phyloP scores from a whole-genome alignment of 2,329 filamentous ascomycete genomes.

The Monosporascus cannonballus region DNA sequence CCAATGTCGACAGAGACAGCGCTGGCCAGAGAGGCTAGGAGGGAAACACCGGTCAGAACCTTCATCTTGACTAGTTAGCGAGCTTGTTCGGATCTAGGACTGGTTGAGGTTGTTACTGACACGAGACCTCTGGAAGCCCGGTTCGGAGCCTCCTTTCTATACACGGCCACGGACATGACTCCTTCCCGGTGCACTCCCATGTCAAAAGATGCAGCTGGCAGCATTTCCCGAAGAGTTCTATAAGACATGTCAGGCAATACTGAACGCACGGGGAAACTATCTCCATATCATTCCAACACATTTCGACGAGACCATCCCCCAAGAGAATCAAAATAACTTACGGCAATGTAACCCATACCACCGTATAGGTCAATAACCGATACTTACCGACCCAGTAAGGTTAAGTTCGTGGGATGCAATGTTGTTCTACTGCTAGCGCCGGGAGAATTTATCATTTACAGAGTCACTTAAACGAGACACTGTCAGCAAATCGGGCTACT shows the following conservation, averaged over 20 bases:
- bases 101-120: not conserved
- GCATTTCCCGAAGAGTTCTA: not conserved
- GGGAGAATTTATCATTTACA: too few species aligned
- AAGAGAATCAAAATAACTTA: not conserved
- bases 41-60: slow-evolving; percentile 28
- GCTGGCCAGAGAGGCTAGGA: slow-evolving; percentile 29
- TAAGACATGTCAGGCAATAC: not conserved
- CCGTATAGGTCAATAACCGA: too few species aligned
- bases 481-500: not conserved
- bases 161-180: not conserved
- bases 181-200: not conserved
- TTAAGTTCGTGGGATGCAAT: too few species aligned
- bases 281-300: not conserved
- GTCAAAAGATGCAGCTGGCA: not conserved
- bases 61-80: slow-evolving; percentile 28
- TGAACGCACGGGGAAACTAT: not conserved
- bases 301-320: not conserved
- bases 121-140: not conserved
- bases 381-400: too few species aligned
- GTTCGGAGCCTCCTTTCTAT: not conserved
- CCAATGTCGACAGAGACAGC: slow-evolving; percentile 27
- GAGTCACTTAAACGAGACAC: too few species aligned
- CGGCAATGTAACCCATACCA: too few species aligned
- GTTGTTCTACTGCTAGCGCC: too few species aligned
- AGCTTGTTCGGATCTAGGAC: not conserved